These are phyloP conservation scores for Micractinium conductrix DNA, from an alignment of 139 green algal genomes.

Conservation along the genomic window DNA sequence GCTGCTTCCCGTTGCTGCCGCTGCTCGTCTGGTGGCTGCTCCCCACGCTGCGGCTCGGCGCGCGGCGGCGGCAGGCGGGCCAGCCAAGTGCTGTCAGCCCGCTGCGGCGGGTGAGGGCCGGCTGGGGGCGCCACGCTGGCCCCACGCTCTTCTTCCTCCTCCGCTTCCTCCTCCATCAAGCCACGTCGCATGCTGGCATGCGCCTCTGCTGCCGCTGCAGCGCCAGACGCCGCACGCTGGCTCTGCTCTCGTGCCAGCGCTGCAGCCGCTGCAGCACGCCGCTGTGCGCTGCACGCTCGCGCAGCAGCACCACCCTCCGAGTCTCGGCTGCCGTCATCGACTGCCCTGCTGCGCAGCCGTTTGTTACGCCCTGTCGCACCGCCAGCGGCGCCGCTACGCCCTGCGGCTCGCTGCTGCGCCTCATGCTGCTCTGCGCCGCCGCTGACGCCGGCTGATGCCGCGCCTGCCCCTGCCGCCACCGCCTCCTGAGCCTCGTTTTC, in stretches of 20 bases:
- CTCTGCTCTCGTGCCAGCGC: neutral
- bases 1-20: neutral
- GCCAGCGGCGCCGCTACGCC: neutral
- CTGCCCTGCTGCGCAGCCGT: neutral
- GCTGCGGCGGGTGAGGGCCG: neutral
- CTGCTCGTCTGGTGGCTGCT: neutral
- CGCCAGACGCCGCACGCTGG: neutral
- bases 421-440: neutral
- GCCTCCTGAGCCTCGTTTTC: no score
- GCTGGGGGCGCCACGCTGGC: neutral
- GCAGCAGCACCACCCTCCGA: neutral
- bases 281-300: neutral
- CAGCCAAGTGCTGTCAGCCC: neutral
- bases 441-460: neutral
- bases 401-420: neutral
- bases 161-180: neutral
- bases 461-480: neutral
- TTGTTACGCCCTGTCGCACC: neutral
- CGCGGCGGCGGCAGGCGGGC: neutral
- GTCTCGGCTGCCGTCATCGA: neutral
- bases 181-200: slow-evolving; percentile 12
- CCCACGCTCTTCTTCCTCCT: no score
- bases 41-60: neutral
- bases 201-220: neutral
- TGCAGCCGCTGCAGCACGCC: neutral